Base-by-base conservation (phyloP, 2,329 filamentous ascomycete genomes). In the Cladosporium velox region DNA sequence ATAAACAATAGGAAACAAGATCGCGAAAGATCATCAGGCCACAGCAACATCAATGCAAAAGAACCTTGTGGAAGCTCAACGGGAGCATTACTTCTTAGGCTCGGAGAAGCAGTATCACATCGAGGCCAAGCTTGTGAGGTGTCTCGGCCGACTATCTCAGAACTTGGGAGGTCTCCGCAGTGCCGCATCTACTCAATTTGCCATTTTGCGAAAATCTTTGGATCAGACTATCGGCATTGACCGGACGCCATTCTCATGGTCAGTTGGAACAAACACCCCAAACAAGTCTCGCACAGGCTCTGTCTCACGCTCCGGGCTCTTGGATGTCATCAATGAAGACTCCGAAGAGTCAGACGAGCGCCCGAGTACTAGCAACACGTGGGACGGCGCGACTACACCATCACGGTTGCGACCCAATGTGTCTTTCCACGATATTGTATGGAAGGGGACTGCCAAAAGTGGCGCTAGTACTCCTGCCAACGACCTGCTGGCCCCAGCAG, bases 141-240 rank as follows among this genome's bases (percentile, higher is more conserved):
- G 91, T 70, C 87, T 98, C 73, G 92, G 96, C 76, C 88, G 87
- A 57, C 84, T 98, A 32, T 89, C 92, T 4, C 93, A 97, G 76
- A 93, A 92, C 70, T 90, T 97, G 70, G 93, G 94, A 76, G 95
- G 94, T 8, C 81, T 99, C 73, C 87, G 93, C 70, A 97, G 93
- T 81, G 93, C 95, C 38, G 91, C 95, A 30, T 87, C 90, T 66
- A 93, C 93, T 26, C 94, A 99, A 74, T 96, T 98, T 74, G 87
- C 90, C 41, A 66, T 66, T n/a, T 44, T 66, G 21, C 47, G 57
- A 7, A 65, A 65, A 32, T 57, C 63, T 21, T 18, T 52, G 30
- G 44, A 51, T 11, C 63, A 65, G 11, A 59, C 26, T 10, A 41
- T 57, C 11, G 55, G 34, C 12, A 18, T 30, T 4, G 44, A 59